Evolutionary conservation across 805 yeast species (phyloP).

Genomic region (Spathaspora boniae): DNA sequence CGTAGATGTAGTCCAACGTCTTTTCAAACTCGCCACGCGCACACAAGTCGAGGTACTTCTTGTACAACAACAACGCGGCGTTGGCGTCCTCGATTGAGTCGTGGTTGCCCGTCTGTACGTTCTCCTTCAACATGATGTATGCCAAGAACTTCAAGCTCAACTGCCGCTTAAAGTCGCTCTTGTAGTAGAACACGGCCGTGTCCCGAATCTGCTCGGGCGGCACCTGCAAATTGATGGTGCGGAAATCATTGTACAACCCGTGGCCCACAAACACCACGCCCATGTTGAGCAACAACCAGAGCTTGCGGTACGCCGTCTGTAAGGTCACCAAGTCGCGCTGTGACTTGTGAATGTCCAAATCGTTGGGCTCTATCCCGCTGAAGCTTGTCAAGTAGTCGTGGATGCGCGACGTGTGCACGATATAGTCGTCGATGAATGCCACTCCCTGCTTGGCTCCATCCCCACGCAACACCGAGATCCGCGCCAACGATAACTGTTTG

Average conservation of each 20-base stretch:
- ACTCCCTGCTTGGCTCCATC: slow-evolving; percentile 62
- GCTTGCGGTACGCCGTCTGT: slow-evolving; percentile 79
- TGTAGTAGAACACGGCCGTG: slow-evolving; percentile 75
- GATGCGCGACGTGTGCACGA: slow-evolving; percentile 66
- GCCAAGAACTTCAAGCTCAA: slow-evolving; percentile 84
- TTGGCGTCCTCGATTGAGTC: slow-evolving; percentile 96
- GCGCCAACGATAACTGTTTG: slow-evolving; percentile 70
- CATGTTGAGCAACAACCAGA: slow-evolving; percentile 85
- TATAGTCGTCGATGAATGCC: slow-evolving; percentile 92
- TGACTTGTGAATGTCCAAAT: slow-evolving; percentile 68
- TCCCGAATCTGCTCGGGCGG: slow-evolving; percentile 85
- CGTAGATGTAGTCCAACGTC: slow-evolving; percentile 63
- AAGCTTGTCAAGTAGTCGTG: slow-evolving; percentile 84
- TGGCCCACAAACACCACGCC: slow-evolving; percentile 96
- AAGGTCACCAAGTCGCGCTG: slow-evolving; percentile 68
- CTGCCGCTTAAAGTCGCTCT: slow-evolving; percentile 70
- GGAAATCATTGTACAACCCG: slow-evolving; percentile 85
- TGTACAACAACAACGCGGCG: slow-evolving; percentile 77
- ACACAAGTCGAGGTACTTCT: slow-evolving; percentile 62
- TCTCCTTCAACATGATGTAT: slow-evolving; percentile 66
- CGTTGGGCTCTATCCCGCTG: slow-evolving; percentile 94
- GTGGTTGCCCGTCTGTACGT: slow-evolving; percentile 90
- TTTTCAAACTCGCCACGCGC: slow-evolving; percentile 57
- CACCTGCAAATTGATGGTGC: slow-evolving; percentile 88
- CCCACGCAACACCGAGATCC: slow-evolving; percentile 83